phyloP scores from a whole-genome alignment of 2,329 filamentous ascomycete species.

The Sporothrix inflata region DNA sequence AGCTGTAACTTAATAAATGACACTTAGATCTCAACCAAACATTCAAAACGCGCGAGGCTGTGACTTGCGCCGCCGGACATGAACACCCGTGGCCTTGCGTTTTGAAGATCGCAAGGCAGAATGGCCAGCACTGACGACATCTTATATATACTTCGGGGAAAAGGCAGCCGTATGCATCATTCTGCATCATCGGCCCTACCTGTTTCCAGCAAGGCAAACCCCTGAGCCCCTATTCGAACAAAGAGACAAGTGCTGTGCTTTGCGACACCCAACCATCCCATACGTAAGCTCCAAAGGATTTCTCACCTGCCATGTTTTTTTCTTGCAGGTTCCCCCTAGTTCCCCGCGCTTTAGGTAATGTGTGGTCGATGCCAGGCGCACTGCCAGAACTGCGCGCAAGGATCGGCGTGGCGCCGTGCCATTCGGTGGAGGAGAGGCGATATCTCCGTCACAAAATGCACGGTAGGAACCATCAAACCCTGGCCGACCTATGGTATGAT shows the following conservation, averaged over 20 bases:
- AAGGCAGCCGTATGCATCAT: too few relatives aligned
- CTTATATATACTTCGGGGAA: too few relatives aligned
- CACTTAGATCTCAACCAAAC: too few relatives aligned
- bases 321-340: background rate
- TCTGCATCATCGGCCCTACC: too few relatives aligned
- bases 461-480: background rate
- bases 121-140: too few relatives aligned
- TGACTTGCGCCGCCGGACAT: background rate
- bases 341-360: background rate
- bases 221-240: background rate
- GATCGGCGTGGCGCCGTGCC: background rate
- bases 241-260: background rate
- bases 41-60: background rate
- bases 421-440: slow-evolving; percentile 10
- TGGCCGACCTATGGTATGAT: background rate
- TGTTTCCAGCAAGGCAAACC: background rate
- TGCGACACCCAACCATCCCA: background rate
- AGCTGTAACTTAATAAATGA: too few relatives aligned
- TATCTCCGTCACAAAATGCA: background rate
- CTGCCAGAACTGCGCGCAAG: background rate
- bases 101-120: too few relatives aligned
- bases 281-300: background rate
- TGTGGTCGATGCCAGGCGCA: background rate
- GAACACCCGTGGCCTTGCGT: too few relatives aligned
- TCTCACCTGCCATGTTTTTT: background rate